Evolutionary conservation across 129 eudicot genomes (phyloP), one percentile per base, ranked within the genome.

Genomic region (Flaveria trinervia): DNA sequence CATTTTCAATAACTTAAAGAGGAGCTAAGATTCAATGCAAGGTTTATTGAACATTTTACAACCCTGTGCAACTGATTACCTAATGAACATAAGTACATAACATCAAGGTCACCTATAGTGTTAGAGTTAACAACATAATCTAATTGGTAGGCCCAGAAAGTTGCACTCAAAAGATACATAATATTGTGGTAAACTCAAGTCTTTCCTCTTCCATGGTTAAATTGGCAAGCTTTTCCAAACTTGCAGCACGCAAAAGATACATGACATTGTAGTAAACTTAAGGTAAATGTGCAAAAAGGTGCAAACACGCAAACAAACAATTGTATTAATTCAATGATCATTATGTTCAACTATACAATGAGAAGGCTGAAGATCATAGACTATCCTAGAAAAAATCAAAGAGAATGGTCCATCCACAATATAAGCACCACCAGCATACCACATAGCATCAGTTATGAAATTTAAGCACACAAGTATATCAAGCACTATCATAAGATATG

Each of bases 221-320:
- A 94, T 85, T 86, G 87, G 76, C 99, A 94, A 80, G 89, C 77
- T 60, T 88, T 86, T 51, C 99, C 97, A 68, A 62, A 84, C 82
- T 86, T 94, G 89, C 99, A 94, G 16, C 99, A 97, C 6, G 72
- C 94, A 25, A 92, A 68, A 72, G 94, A 77, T 80, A 75, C 66
- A 80, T 84, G 84, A 81, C 81, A 91, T 97, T 94, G 94, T 89
- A 85, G 71, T 12, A 33, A 77, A 51, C 68, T n/a, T 73, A 55
- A 73, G 74, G 62, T 59, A 66, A 12, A 23, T 30, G 13, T 64
- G 20, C 28, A 15, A 71, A 16, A 61, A 13, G 56, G n/a, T 36
- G 71, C 45, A 71, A 71, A 71, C 20, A 43, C 70, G 71, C 71
- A 50, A 71, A 49, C 55, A 62, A 22, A 28, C 22, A 26, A 61